phyloP scores from a whole-genome alignment of 2,329 filamentous ascomycete genomes.

The Didymella segeticola region DNA sequence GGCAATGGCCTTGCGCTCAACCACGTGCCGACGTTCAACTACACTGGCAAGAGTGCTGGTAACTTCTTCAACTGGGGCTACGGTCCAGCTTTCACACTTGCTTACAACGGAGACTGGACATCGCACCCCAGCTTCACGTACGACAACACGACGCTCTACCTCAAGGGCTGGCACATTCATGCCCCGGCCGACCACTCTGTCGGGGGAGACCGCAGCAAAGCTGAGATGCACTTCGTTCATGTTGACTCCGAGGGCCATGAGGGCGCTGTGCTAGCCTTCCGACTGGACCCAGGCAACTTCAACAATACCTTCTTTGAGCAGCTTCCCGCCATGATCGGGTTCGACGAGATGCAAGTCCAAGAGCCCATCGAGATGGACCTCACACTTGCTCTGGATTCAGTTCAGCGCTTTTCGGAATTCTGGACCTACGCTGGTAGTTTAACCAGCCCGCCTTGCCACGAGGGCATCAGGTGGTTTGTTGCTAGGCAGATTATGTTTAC shows the following conservation, averaged over 20 bases:
- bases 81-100: constrained; percentile 54
- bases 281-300: constrained; percentile 53
- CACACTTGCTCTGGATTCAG: constrained; percentile 45
- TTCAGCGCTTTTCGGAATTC: constrained; percentile 52
- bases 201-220: constrained; percentile 51
- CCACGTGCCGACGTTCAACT: constrained; percentile 54
- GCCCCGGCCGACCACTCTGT: constrained; percentile 59
- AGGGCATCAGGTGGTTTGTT: constrained; percentile 57
- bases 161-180: constrained; percentile 61
- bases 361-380: constrained; percentile 40
- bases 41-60: constrained; percentile 46
- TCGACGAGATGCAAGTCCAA: constrained; percentile 41
- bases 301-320: constrained; percentile 53
- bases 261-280: constrained; percentile 56
- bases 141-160: constrained; percentile 57
- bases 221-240: constrained; percentile 60
- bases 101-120: constrained; percentile 48
- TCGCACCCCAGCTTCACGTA: constrained; percentile 53
- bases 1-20: constrained; percentile 50
- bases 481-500: constrained; percentile 52
- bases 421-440: constrained; percentile 59
- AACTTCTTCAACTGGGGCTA: constrained; percentile 59
- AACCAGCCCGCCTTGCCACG: constrained; percentile 57
- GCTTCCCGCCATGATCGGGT: constrained; percentile 51
- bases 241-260: constrained; percentile 52